Evolutionary conservation across 768 basidiomycete species (phyloP).

Genomic region (Mycena haematopus): DNA sequence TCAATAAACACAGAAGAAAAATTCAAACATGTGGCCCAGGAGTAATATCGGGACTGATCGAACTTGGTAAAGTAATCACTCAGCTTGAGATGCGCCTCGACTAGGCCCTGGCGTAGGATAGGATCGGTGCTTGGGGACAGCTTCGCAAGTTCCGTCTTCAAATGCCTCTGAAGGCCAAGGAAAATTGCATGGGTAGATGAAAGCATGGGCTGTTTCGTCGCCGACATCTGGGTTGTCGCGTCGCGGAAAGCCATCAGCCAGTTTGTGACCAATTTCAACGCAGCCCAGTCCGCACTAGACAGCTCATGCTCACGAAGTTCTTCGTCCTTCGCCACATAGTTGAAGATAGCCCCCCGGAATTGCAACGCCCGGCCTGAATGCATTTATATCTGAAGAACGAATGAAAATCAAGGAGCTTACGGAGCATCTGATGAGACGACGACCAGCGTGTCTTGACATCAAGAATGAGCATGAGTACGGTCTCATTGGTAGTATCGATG

Average conservation of each 20-base stretch:
- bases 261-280: slow-evolving; percentile 30
- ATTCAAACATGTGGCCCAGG: too few species aligned
- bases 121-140: too few species aligned
- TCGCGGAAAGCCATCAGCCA: slow-evolving; percentile 39
- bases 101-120: too few species aligned
- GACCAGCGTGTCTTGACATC: slow-evolving; percentile 42
- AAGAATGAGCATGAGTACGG: slow-evolving; percentile 37
- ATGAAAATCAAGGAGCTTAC: slow-evolving; percentile 31
- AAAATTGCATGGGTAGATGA: slow-evolving; percentile 42
- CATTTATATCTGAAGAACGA: neutral
- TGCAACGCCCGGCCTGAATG: slow-evolving; percentile 35
- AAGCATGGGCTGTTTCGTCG: slow-evolving; percentile 38
- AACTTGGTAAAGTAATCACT: too few species aligned
- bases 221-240: slow-evolving; percentile 42
- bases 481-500: too few species aligned
- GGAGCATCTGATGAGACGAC: slow-evolving; percentile 43
- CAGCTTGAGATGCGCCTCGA: too few species aligned
- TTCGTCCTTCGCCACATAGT: slow-evolving; percentile 23
- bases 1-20: too few species aligned
- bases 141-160: too few species aligned
- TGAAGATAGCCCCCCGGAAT: slow-evolving; percentile 27
- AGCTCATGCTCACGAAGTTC: slow-evolving; percentile 33
- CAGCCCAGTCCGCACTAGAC: slow-evolving; percentile 35
- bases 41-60: too few species aligned
- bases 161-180: too few species aligned